Percentiles rank a stretch among this genome's conserved stretches.
phyloP scores from a whole-genome alignment of 2,329 filamentous ascomycete species.

The Aspergillus fischeri region DNA sequence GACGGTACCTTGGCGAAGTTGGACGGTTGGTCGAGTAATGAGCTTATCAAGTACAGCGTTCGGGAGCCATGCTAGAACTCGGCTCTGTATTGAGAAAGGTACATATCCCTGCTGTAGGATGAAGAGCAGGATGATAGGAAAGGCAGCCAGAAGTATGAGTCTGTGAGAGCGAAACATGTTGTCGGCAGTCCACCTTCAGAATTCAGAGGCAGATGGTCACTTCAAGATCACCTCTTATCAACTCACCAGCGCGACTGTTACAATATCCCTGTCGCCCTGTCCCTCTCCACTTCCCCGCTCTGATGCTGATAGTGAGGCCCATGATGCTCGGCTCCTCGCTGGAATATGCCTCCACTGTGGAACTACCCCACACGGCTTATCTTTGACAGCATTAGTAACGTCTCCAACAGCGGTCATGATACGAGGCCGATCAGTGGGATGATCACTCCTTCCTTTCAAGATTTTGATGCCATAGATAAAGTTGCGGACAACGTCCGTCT shows the following conservation, averaged over 20 bases:
- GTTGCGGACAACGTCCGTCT: not conserved
- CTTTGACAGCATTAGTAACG: not conserved
- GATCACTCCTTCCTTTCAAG: not conserved
- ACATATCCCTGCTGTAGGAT: not conserved
- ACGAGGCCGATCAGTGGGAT: not conserved
- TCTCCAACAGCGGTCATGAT: not conserved
- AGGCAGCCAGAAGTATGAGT: not conserved
- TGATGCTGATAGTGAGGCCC: not conserved
- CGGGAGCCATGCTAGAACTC: not conserved
- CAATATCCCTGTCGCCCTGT: not conserved
- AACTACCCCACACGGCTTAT: not conserved
- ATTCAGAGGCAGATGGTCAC: not conserved
- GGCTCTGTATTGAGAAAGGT: not conserved
- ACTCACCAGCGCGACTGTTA: too few relatives aligned
- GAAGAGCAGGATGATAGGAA: not conserved
- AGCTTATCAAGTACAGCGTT: not conserved
- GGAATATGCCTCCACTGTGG: not conserved
- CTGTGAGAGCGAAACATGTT: not conserved
- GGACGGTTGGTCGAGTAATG: not conserved
- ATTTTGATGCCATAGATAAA: not conserved
- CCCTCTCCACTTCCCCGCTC: not conserved
- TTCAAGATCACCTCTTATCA: too few relatives aligned
- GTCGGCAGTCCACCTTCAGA: not conserved
- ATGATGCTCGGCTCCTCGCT: not conserved
- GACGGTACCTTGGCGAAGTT: slow-evolving; percentile 27